These are phyloP conservation scores for Septoria petroselini DNA, from an alignment of 2,329 filamentous ascomycete genomes.

Conservation along the genomic window DNA sequence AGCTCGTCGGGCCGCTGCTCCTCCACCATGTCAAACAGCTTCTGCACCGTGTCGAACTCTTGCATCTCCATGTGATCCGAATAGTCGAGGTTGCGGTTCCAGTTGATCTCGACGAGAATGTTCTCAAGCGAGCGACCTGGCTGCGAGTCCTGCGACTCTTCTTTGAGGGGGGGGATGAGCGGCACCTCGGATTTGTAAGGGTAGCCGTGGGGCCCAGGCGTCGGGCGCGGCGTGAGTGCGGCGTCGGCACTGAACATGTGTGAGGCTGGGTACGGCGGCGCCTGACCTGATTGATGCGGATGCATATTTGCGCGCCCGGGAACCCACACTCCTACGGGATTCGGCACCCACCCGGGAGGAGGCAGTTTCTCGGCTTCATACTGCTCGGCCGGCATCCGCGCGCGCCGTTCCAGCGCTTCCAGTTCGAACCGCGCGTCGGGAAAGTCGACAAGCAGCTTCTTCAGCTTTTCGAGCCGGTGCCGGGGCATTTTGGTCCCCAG, in stretches of 20 bases:
- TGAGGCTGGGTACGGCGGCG: neutral
- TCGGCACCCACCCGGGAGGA: conserved; percentile 1
- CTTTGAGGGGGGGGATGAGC: neutral
- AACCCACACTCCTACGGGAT: conserved; percentile 2
- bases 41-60: conserved; percentile 12
- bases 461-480: conserved; percentile 8
- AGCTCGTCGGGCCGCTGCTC: conserved; percentile 18
- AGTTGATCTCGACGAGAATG: conserved; percentile 19
- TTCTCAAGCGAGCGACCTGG: conserved; percentile 11
- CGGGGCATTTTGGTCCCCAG: conserved; percentile 9
- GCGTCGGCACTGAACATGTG: conserved; percentile 3
- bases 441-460: conserved; percentile 10
- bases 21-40: conserved; percentile 20
- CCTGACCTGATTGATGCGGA: neutral
- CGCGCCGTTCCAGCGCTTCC: conserved; percentile 10
- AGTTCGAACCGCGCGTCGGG: conserved; percentile 7
- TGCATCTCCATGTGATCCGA: conserved; percentile 19
- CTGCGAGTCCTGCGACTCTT: neutral
- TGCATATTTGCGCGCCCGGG: neutral
- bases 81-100: conserved; percentile 19
- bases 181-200: neutral
- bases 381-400: conserved; percentile 7
- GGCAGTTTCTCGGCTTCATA: neutral
- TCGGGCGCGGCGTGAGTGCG: conserved; percentile 5
- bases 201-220: neutral